Base-by-base conservation (phyloP, 2,329 filamentous ascomycete species). In the Fusarium proliferatum region DNA sequence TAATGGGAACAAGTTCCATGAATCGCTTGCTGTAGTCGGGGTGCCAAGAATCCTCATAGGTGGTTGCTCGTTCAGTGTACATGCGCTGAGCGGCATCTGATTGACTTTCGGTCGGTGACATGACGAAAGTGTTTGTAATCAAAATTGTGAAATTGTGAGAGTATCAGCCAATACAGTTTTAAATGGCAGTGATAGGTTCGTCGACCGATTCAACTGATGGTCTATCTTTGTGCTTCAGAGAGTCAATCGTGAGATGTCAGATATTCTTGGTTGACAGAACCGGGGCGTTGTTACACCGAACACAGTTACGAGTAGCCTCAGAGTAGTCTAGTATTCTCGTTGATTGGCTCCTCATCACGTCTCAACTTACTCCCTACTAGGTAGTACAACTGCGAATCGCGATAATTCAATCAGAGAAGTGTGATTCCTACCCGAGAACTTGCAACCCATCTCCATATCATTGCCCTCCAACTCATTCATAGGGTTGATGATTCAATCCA, bases 21-120 rank as follows among this genome's bases (percentile, higher is more conserved):
- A 83, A 79, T 16, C 80, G 75, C 30, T 60, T 67, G n/a, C 77
- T 79, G 58, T 79, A 82, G 7, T 71, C 74, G 0, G 79, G 78
- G 62, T 82, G 80, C 79, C 81, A 82, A 9, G 80, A 82, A 41
- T 80, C 69, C 49, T 82, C 79, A 53, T 82, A 81, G 15, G 73
- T 71, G 26, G 66, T 30, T 33, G 80, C 80, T n/a, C 81, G 80
- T 8, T 69, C 61, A 21, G 72, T 72, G 59, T 82, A 82, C 77
- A 81, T 81, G 57, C 77, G 78, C 69, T 77, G 71, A 9, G 80
- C 76, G 7, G 51, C 39, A 26, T 69, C 45, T 21, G 33, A 33
- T 19, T 74, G 73, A 36, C 49, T 74, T 42, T 69, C 64, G 13
- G 16, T 21, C n/a, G 39, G 16, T 52, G 56, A 15, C 66, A 73